Percentiles rank a stretch among this genome's conserved stretches.
phyloP scores from a whole-genome alignment of 345 rosid genomes.

The Citrus hindsii region DNA sequence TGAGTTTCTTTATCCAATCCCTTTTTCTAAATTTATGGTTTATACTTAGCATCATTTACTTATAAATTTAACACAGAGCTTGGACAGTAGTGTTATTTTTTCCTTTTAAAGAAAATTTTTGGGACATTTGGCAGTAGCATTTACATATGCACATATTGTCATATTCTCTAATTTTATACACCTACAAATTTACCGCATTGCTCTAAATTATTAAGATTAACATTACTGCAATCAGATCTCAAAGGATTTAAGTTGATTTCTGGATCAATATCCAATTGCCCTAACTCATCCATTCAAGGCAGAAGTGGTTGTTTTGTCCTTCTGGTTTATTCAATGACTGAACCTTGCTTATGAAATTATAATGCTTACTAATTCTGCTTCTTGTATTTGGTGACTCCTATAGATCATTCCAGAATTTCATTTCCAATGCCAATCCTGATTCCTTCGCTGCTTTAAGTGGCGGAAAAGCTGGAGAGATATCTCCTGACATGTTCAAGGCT shows the following conservation, averaged over 20 bases:
- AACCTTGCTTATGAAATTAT: neutral
- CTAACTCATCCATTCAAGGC: neutral
- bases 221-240: neutral
- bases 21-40: neutral
- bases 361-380: neutral
- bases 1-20: neutral
- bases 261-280: neutral
- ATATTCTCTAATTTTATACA: neutral
- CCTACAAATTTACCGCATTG: neutral
- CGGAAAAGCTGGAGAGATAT: constrained; percentile 67
- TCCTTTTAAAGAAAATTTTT: no score
- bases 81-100: no score
- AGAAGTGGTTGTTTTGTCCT: neutral
- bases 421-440: constrained; percentile 67
- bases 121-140: neutral
- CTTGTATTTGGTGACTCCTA: constrained; percentile 17
- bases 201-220: neutral
- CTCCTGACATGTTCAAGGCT: constrained; percentile 78
- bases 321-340: neutral
- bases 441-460: constrained; percentile 68
- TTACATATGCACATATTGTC: neutral
- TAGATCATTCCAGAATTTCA: constrained; percentile 78
- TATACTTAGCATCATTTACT: neutral
- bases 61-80: neutral
- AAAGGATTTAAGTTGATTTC: neutral